Evolutionary conservation across 2,329 filamentous ascomycete species (phyloP).

Genomic region (Sarocladium brachiariae): DNA sequence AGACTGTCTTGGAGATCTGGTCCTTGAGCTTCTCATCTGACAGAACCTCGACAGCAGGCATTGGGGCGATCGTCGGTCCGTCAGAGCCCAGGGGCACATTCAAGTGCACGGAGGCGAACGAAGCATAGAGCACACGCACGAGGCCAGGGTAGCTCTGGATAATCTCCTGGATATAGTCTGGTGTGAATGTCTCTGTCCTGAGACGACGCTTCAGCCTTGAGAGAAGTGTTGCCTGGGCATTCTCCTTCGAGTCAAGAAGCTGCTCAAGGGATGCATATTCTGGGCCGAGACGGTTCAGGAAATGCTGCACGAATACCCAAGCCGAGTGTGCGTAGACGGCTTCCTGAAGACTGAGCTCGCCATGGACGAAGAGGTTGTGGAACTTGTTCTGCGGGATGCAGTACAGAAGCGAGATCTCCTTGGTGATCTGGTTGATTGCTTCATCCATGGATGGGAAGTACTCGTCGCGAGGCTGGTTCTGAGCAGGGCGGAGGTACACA

Average conservation of each 20-base stretch:
- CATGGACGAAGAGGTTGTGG: conserved; percentile 79
- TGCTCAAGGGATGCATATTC: conserved; percentile 86
- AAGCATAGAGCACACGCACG: conserved; percentile 80
- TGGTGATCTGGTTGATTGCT: conserved; percentile 97
- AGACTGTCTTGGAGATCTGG: conserved; percentile 67
- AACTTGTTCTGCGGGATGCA: conserved; percentile 98
- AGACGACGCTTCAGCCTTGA: conserved; percentile 93
- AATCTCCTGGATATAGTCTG: conserved; percentile 97
- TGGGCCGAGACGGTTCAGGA: conserved; percentile 87
- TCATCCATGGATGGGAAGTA: conserved; percentile 76
- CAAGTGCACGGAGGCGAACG: conserved; percentile 83
- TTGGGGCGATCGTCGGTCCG: conserved; percentile 40
- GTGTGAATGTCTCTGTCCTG: conserved; percentile 93
- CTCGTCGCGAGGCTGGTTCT: conserved; percentile 39
- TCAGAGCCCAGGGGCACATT: conserved; percentile 37
- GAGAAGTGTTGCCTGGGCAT: conserved; percentile 74
- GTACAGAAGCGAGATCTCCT: conserved; percentile 94
- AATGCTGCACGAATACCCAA: conserved; percentile 97
- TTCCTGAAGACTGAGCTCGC: conserved; percentile 86
- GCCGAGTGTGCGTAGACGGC: conserved; percentile 96
- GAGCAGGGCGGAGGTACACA: conserved; percentile 76
- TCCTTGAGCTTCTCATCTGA: conserved; percentile 68
- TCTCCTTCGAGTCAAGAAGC: conserved; percentile 74
- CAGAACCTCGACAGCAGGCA: conserved; percentile 59
- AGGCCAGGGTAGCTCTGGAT: conserved; percentile 85